Percentiles rank a stretch among this genome's conserved stretches.
Evolutionary conservation across 2,329 filamentous ascomycete species (phyloP).

Genomic region (Neopestalotiopsis clavispora): DNA sequence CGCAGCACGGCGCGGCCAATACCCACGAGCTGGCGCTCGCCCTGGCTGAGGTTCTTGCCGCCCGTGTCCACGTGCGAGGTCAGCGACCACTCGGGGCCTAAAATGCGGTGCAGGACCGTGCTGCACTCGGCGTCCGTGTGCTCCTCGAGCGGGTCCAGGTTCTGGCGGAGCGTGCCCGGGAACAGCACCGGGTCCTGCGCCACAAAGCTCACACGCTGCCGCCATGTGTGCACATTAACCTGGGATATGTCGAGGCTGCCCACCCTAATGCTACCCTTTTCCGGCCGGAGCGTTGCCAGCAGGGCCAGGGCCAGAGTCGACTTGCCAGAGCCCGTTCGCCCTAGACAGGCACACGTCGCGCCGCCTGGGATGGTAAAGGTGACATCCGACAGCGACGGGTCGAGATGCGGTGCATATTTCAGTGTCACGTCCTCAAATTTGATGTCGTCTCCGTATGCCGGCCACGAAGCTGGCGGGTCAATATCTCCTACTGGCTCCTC

Average conservation of each 20-base stretch:
- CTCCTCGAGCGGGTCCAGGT: conserved; percentile 71
- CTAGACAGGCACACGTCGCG: conserved; percentile 70
- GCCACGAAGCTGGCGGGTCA: conserved; percentile 78
- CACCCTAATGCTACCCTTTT: conserved; percentile 56
- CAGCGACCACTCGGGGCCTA: conserved; percentile 55
- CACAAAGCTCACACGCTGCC: conserved; percentile 65
- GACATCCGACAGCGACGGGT: conserved; percentile 72
- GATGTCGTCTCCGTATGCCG: conserved; percentile 72
- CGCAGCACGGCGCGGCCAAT: conserved; percentile 65
- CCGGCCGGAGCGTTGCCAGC: conserved; percentile 59
- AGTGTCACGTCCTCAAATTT: conserved; percentile 79
- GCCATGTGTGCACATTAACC: conserved; percentile 60
- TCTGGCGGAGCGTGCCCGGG: conserved; percentile 62
- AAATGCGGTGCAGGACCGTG: conserved; percentile 61
- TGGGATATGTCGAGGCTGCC: conserved; percentile 57
- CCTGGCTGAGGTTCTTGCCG: conserved; percentile 66
- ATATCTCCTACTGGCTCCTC: conserved; percentile 73
- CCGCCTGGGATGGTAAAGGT: conserved; percentile 74
- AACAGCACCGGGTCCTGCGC: conserved; percentile 69
- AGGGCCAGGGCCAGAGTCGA: conserved; percentile 72
- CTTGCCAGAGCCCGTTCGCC: conserved; percentile 86
- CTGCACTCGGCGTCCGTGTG: conserved; percentile 56
- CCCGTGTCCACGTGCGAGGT: conserved; percentile 60
- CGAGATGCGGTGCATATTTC: conserved; percentile 78
- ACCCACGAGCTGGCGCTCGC: conserved; percentile 66